Base-by-base conservation (phyloP, 2,329 filamentous ascomycete species). In the Fusarium mundagurra region DNA sequence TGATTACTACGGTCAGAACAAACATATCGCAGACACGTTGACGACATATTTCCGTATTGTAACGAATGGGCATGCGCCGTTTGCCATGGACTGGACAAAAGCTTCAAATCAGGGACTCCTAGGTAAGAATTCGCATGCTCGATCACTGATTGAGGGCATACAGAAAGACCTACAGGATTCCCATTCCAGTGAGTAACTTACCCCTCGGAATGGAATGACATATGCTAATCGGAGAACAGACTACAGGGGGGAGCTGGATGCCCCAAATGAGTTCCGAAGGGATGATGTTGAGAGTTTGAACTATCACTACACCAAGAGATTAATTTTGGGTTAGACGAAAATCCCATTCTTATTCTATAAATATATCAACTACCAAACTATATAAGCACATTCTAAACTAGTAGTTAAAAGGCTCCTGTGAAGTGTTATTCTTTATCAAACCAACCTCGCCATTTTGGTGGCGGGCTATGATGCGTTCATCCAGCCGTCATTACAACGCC, bases 221-320 rank as follows among this genome's bases (percentile, higher is more conserved):
- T 0, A 4, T 10, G 9, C 17, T 43, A 8, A 58, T 18, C 8
- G 11, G 9, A 12, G 11, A 17, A 13, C 17, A 57, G 54, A 5
- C 29, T 58, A 45, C 10, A 6, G 2, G 13, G 20, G 18, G 14
- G 54, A 58, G 8, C 22, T 58, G 4, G 4, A 8, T 6, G n/a
- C n/a, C 13, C 17, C 14, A 16, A 58, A 22, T 1, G 39, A 45
- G 12, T 58, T 58, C 31, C 39, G 39, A 17, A 44, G 55, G 10
- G 55, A 58, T 16, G 55, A 58, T 36, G 12, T 58, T 17, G 55
- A 58, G n/a, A 47, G 39, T 18, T 58, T 58, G 39, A 58, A 58
- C n/a, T 47, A 58, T 18, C 24, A 22, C n/a, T 58, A 58, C 17
- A 58, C 39, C 6, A 58, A 27, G n/a, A 29, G 18, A 45, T 36